Conservation (phyloP, 73 alveolate genomes). For the Paramecium tetraurelia region DNA sequence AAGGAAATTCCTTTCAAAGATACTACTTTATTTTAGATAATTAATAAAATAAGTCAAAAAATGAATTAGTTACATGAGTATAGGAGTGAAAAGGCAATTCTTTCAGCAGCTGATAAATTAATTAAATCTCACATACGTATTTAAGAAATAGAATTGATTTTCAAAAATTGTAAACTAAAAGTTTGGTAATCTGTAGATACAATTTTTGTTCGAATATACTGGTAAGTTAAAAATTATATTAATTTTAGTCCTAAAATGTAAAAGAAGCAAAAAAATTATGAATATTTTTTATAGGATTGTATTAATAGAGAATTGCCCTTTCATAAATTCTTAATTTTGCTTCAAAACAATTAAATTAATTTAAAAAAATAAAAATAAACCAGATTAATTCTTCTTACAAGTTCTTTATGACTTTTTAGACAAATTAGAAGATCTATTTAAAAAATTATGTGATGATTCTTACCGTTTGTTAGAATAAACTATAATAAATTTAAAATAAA, state of each 20-base stretch:
- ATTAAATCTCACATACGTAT: conserved; percentile 36
- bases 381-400: background rate
- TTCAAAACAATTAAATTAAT: no score
- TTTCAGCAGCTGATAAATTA: background rate
- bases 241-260: no score
- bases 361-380: conserved; percentile 36
- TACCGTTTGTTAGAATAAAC: background rate
- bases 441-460: conserved; percentile 45
- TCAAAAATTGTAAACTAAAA: background rate
- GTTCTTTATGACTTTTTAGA: background rate
- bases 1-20: background rate
- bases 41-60: background rate
- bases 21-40: background rate
- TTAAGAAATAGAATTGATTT: conserved; percentile 41
- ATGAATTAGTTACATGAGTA: background rate
- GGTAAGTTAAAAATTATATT: no score
- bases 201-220: background rate
- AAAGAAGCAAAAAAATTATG: no score
- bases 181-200: conserved; percentile 13
- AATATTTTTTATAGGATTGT: no score
- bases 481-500: background rate
- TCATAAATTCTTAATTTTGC: no score
- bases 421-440: background rate
- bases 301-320: no score
- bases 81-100: conserved; percentile 39